Percentiles rank a stretch among this genome's conserved stretches.
These are phyloP conservation scores for Cinnamomum chago DNA, from an alignment of 164 flowering plant species.

Conservation along the genomic window DNA sequence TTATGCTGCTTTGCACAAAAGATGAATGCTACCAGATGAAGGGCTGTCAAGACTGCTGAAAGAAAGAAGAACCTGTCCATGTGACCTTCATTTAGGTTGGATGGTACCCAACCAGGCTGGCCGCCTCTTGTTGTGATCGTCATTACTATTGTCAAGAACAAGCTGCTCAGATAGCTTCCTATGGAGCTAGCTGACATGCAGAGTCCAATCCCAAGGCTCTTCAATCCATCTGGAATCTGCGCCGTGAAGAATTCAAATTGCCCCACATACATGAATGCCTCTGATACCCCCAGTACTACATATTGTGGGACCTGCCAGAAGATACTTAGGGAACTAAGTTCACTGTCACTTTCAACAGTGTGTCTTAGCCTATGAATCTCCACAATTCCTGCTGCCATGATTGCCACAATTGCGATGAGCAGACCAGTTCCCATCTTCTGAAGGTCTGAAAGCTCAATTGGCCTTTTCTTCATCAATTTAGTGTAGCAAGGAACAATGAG, in stretches of 20 bases:
- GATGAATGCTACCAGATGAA: slow-evolving; percentile 24
- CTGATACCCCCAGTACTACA: slow-evolving; percentile 69
- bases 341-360: not conserved
- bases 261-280: slow-evolving; percentile 85
- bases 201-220: slow-evolving; percentile 40
- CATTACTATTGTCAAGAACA: slow-evolving; percentile 37
- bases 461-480: slow-evolving; percentile 22
- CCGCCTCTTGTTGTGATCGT: slow-evolving; percentile 24
- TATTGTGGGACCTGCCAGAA: slow-evolving; percentile 66
- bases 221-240: slow-evolving; percentile 85
- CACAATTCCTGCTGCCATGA: slow-evolving; percentile 31
- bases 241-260: slow-evolving; percentile 80
- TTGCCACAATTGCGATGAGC: slow-evolving; percentile 24
- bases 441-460: slow-evolving; percentile 28
- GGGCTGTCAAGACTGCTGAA: slow-evolving; percentile 22
- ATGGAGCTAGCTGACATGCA: slow-evolving; percentile 35
- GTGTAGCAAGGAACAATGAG: slow-evolving; percentile 22
- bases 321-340: slow-evolving; percentile 37
- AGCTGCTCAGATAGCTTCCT: slow-evolving; percentile 33
- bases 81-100: slow-evolving; percentile 39
- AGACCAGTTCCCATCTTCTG: slow-evolving; percentile 46
- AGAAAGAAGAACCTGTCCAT: slow-evolving; percentile 50
- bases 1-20: slow-evolving; percentile 34
- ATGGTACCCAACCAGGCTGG: slow-evolving; percentile 46
- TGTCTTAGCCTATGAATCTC: slow-evolving; percentile 27